Conservation (phyloP, 352 stramenopile species). For the Globisporangium yorkense region DNA sequence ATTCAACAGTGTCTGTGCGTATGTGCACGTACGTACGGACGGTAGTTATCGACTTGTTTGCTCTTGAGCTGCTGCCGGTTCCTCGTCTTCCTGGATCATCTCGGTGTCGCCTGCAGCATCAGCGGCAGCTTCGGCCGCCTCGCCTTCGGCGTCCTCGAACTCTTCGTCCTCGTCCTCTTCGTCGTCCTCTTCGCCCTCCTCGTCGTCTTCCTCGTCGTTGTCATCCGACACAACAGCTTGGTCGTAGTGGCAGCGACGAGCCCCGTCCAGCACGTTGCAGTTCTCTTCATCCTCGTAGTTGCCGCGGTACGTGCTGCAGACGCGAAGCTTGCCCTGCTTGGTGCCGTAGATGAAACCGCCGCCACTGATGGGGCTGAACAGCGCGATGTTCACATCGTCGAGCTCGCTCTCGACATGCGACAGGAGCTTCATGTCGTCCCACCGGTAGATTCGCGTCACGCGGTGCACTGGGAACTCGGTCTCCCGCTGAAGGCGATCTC, state of each 20-base stretch:
- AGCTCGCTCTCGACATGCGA: slow-evolving; percentile 83
- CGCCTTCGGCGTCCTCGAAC: slow-evolving; percentile 21
- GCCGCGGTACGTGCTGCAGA: slow-evolving; percentile 79
- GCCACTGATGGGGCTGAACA: slow-evolving; percentile 96
- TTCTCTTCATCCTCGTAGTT: slow-evolving; percentile 73
- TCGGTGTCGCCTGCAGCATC: slow-evolving; percentile 9
- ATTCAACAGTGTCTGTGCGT: not conserved
- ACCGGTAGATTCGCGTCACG: slow-evolving; percentile 85
- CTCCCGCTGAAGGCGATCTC: slow-evolving; percentile 78
- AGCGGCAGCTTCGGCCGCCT: slow-evolving; percentile 2
- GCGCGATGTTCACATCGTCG: slow-evolving; percentile 98
- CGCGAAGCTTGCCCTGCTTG: slow-evolving; percentile 93
- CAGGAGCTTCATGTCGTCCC: slow-evolving; percentile 86
- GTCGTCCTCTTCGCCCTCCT: slow-evolving; percentile 29
- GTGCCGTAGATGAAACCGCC: slow-evolving; percentile 98
- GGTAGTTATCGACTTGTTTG: slow-evolving; percentile 11
- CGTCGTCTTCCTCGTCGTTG: slow-evolving; percentile 46
- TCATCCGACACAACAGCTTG: slow-evolving; percentile 46
- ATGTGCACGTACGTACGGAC: not conserved
- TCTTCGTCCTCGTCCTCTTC: slow-evolving; percentile 32
- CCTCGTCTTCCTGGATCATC: slow-evolving; percentile 12
- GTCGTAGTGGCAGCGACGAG: slow-evolving; percentile 54
- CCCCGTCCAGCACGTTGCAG: slow-evolving; percentile 74
- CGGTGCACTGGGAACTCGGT: slow-evolving; percentile 79
- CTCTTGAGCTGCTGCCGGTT: slow-evolving; percentile 5